Base-by-base conservation (phyloP, 108 stramenopile species). In the Cylindrotheca closterium region DNA sequence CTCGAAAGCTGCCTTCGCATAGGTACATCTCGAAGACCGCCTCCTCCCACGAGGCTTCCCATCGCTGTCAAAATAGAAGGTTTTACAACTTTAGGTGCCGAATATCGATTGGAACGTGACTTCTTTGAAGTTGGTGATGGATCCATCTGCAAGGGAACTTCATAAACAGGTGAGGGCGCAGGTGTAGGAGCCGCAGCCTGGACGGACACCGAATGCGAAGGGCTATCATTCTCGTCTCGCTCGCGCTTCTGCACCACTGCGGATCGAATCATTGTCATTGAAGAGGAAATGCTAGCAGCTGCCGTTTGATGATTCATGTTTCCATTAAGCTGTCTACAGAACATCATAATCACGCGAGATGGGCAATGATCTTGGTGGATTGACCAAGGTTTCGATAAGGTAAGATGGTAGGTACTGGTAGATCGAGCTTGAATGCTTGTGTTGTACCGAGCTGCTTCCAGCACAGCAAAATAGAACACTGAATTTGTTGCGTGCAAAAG, bases 21-120 rank as follows among this genome's bases (percentile, higher is more conserved):
- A 12, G 63, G 71, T 22, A 73, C 71, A 46, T 23, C 7, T 21
- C 15, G 4, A 23, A 18, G 55, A 2, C 26, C 17, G 21, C 8
- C 21, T 29, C 60, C 60, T 1, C 60, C 60, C 7, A 55, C 63
- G 28, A 73, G 58, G 25, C 62, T 73, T 8, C 71, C 71, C 33
- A 60, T 59, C 3, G 71, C 71, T 10, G 63, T 73, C 22, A 73
- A 55, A 51, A 73, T 37, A 0, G 71, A 73, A 4, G 71, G 71
- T 49, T 52, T 52, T 25, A 73, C 58, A 5, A 51, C 34, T 47
- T 51, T 54, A 4, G 71, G 71, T 25, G 58, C 51, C 27, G 52
- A 5, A 45, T 73, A 73, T 37, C 65, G 65, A 26, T 59, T 65
- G 47, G 63, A 23, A 60, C 64, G 51, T 25, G 71, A 55, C 34